phyloP scores from a whole-genome alignment of 2,329 filamentous ascomycete genomes.

The Zopfia rhizophila region DNA sequence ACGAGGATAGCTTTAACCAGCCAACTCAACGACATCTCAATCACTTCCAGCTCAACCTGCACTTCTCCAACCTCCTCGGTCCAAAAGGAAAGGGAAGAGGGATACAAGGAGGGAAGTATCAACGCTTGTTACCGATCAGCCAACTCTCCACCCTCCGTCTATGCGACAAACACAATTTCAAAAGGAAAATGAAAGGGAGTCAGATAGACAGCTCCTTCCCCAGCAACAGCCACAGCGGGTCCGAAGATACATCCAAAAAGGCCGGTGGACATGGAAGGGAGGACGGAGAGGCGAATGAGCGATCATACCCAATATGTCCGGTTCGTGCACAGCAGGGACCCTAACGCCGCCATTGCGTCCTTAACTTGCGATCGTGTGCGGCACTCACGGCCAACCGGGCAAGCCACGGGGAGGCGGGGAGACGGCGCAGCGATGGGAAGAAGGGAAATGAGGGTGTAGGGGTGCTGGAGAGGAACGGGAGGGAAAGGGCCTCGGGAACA shows the following conservation, averaged over 20 bases:
- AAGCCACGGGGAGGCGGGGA: slow-evolving; percentile 50
- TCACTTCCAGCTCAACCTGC: slow-evolving; percentile 47
- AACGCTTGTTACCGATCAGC: slow-evolving; percentile 57
- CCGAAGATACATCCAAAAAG: slow-evolving; percentile 49
- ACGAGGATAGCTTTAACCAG: slow-evolving; percentile 50
- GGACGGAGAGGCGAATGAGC: slow-evolving; percentile 50
- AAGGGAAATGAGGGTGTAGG: slow-evolving; percentile 43
- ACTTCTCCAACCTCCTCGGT: slow-evolving; percentile 14
- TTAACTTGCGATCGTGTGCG: slow-evolving; percentile 41
- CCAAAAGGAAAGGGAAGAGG: slow-evolving; percentile 29
- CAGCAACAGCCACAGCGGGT: slow-evolving; percentile 49
- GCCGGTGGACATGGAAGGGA: slow-evolving; percentile 42
- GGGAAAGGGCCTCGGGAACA: slow-evolving; percentile 55
- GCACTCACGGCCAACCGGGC: slow-evolving; percentile 48
- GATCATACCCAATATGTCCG: slow-evolving; percentile 57
- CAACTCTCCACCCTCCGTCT: slow-evolving; percentile 33
- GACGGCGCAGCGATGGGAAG: slow-evolving; percentile 31
- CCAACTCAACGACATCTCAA: slow-evolving; percentile 45
- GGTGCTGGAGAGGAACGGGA: slow-evolving; percentile 55
- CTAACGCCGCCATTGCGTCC: slow-evolving; percentile 34
- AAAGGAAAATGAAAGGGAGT: slow-evolving; percentile 16
- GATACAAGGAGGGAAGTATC: slow-evolving; percentile 45
- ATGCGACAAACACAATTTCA: slow-evolving; percentile 17
- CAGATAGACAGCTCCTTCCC: slow-evolving; percentile 32
- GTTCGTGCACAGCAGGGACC: slow-evolving; percentile 45